phyloP scores from a whole-genome alignment of 768 basidiomycete genomes.

The Omphalotus guepiniiformis region DNA sequence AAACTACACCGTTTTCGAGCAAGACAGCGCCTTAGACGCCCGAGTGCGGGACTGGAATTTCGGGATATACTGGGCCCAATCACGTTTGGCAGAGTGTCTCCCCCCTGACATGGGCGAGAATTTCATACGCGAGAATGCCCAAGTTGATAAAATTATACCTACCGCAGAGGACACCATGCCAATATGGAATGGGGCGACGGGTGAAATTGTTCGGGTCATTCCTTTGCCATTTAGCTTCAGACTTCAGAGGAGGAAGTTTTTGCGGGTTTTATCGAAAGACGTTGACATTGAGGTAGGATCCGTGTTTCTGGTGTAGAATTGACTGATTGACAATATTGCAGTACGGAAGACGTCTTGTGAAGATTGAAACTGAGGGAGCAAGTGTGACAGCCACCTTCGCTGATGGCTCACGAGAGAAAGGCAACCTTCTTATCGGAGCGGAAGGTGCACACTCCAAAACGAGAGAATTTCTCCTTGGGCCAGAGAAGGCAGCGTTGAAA shows the following conservation, averaged over 20 bases:
- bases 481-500: background rate
- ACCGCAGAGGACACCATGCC: background rate
- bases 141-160: background rate
- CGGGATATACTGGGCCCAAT: background rate
- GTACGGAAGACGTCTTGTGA: background rate
- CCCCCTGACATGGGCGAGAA: background rate
- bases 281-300: background rate
- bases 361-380: background rate
- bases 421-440: background rate
- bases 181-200: background rate
- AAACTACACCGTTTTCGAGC: background rate
- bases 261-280: background rate
- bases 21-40: background rate
- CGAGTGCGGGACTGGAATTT: background rate
- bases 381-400: background rate
- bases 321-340: background rate
- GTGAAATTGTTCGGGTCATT: background rate
- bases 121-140: background rate
- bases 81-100: background rate
- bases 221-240: background rate
- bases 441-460: slow-evolving; percentile 4
- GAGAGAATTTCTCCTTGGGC: background rate
- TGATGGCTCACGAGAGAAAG: background rate
- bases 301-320: background rate
- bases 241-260: background rate